phyloP scores from a whole-genome alignment of 805 yeast species.

The Suhomyces faveliae region DNA sequence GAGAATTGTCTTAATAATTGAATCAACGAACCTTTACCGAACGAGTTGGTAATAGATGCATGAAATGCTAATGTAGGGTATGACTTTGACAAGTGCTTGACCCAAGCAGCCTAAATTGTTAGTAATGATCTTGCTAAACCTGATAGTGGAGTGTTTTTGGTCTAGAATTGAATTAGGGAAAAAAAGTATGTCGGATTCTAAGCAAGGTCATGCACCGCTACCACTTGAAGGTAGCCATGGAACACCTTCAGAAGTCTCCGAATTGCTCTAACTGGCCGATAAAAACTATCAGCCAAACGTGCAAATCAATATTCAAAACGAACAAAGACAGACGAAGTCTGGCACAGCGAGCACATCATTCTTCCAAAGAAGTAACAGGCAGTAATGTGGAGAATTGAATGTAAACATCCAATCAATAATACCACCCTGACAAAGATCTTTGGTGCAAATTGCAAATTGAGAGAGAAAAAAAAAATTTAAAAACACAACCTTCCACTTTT shows the following conservation, averaged over 20 bases:
- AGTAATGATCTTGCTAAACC: slow-evolving; percentile 23
- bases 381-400: slow-evolving; percentile 36
- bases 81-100: slow-evolving; percentile 84
- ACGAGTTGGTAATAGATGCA: slow-evolving; percentile 95
- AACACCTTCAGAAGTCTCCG: slow-evolving; percentile 60
- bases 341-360: slow-evolving; percentile 59
- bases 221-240: not conserved
- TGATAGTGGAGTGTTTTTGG: not conserved
- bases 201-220: slow-evolving; percentile 49
- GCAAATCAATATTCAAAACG: slow-evolving; percentile 40
- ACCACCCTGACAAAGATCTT: slow-evolving; percentile 82
- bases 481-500: slow-evolving; percentile 1
- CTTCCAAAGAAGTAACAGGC: slow-evolving; percentile 99
- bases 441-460: slow-evolving; percentile 45
- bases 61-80: slow-evolving; percentile 97
- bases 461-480: slow-evolving; percentile 11
- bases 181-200: slow-evolving; percentile 67
- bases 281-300: slow-evolving; percentile 36
- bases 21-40: slow-evolving; percentile 95
- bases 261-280: slow-evolving; percentile 46
- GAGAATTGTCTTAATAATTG: slow-evolving; percentile 93
- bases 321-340: slow-evolving; percentile 26
- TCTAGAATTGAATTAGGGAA: not conserved
- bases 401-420: slow-evolving; percentile 29
- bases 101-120: slow-evolving; percentile 90